Evolutionary conservation across 176 grass and related monocot species (phyloP).

Genomic region (Thalia dealbata): DNA sequence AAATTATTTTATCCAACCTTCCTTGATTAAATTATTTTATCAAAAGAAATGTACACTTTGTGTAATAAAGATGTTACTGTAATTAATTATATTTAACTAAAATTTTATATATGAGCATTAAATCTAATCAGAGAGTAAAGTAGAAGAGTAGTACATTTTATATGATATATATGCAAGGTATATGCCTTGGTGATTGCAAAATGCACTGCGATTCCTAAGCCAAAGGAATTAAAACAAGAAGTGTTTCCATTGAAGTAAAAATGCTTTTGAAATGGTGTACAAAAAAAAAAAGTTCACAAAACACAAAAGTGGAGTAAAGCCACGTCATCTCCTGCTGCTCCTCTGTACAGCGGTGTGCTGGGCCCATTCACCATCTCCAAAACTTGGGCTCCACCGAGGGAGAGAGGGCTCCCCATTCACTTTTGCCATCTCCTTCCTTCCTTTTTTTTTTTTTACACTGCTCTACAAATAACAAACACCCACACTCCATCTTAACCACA

Average conservation of each 20-base stretch:
- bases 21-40: too few species aligned
- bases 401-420: conserved; percentile 19
- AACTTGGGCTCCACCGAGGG: conserved; percentile 25
- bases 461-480: neutral
- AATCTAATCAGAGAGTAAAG: too few species aligned
- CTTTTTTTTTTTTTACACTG: neutral
- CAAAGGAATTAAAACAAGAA: neutral
- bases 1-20: too few species aligned
- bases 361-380: conserved; percentile 8
- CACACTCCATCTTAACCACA: neutral
- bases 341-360: neutral
- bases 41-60: too few species aligned
- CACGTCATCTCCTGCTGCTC: conserved; percentile 7
- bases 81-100: too few species aligned
- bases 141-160: too few species aligned
- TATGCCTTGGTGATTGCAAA: too few species aligned
- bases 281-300: conserved; percentile 11
- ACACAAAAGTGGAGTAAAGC: conserved; percentile 4
- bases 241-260: conserved; percentile 5
- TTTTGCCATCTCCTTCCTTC: neutral
- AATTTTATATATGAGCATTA: too few species aligned
- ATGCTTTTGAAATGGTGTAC: conserved; percentile 11
- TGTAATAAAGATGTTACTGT: too few species aligned
- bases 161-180: too few species aligned
- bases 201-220: too few species aligned